phyloP scores from a whole-genome alignment of 228 moss, liverwort and hornwort species.

The Sphagnum fallax region DNA sequence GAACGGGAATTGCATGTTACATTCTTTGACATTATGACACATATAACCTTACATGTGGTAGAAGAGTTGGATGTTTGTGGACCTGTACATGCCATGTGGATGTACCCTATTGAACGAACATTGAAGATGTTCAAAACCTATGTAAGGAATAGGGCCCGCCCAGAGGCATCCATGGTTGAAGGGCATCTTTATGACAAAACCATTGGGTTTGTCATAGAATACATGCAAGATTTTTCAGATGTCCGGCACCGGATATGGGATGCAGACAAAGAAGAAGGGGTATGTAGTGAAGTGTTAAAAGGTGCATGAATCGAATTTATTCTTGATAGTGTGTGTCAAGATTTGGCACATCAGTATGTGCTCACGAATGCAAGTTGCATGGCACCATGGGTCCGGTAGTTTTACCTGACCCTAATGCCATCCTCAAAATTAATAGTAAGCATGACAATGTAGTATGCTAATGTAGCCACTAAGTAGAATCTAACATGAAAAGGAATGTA shows the following conservation, averaged over 20 bases:
- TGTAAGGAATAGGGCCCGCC: background rate
- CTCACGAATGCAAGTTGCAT: too few species aligned
- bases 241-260: background rate
- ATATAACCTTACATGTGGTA: background rate
- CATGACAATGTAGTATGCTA: too few species aligned
- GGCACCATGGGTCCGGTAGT: too few species aligned
- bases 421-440: too few species aligned
- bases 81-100: background rate
- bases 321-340: too few species aligned
- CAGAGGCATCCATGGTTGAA: background rate
- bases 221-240: background rate
- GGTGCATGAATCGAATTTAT: too few species aligned
- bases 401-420: too few species aligned
- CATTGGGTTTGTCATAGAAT: background rate
- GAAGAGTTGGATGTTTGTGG: constrained; percentile 5
- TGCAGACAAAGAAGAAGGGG: background rate
- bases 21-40: constrained; percentile 5
- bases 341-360: too few species aligned
- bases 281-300: too few species aligned
- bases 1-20: background rate
- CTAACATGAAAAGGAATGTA: too few species aligned
- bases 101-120: background rate
- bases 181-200: background rate
- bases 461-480: too few species aligned
- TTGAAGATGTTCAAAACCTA: background rate